These are phyloP conservation scores for Arthroderma sp. DNA, from an alignment of 2,329 filamentous ascomycete species.

Conservation along the genomic window DNA sequence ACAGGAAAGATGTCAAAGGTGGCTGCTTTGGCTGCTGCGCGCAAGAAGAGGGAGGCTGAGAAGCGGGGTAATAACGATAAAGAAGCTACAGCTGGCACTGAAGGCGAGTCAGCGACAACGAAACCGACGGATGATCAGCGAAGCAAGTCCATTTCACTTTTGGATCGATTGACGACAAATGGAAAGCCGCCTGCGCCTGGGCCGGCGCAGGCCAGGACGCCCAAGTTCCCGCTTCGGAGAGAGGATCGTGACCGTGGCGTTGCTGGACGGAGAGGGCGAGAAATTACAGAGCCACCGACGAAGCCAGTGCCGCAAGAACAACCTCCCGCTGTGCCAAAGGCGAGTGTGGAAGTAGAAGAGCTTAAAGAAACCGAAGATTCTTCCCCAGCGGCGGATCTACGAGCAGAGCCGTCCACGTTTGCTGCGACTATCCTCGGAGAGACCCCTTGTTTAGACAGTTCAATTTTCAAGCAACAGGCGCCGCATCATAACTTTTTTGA, in stretches of 20 bases:
- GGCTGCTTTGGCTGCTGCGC: slow-evolving; percentile 72
- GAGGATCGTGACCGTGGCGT: neutral
- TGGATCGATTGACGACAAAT: slow-evolving; percentile 25
- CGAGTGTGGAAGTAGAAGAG: neutral
- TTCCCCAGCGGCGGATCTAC: slow-evolving; percentile 18
- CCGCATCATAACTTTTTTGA: slow-evolving; percentile 3
- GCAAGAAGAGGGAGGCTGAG: slow-evolving; percentile 68
- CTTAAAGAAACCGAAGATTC: neutral
- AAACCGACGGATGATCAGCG: slow-evolving; percentile 10
- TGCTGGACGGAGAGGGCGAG: neutral
- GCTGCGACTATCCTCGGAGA: slow-evolving; percentile 32
- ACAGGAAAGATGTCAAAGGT: slow-evolving; percentile 74
- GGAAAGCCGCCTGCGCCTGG: slow-evolving; percentile 11
- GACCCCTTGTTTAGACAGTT: neutral
- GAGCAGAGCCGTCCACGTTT: slow-evolving; percentile 38
- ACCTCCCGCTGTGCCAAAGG: neutral
- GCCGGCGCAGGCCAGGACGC: neutral
- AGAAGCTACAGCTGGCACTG: neutral
- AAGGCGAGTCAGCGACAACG: neutral
- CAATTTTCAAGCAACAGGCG: neutral
- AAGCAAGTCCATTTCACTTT: slow-evolving; percentile 21
- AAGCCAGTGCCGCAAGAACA: neutral
- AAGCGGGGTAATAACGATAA: slow-evolving; percentile 26
- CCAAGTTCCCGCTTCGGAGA: slow-evolving; percentile 4
- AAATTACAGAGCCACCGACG: neutral